Evolutionary conservation across 768 basidiomycete species (phyloP).

Genomic region (Psilocybe subaeruginosa): DNA sequence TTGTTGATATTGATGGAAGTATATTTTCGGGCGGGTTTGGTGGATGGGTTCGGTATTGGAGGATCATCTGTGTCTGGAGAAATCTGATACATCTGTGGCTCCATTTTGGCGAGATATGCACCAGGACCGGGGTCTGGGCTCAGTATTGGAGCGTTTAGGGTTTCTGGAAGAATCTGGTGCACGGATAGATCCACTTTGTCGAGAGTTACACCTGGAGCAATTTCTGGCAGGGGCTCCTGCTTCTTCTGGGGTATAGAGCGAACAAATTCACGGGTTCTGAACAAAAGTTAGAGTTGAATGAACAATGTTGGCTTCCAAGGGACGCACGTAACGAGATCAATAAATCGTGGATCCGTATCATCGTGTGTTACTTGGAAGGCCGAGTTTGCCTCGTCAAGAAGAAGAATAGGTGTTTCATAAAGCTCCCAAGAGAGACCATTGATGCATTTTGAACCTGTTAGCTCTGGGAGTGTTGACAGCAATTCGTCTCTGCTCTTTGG

Average conservation of each 20-base stretch:
- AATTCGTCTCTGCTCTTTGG: conserved; percentile 33
- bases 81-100: background rate
- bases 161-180: no score
- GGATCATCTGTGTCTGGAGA: background rate
- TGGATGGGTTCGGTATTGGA: background rate
- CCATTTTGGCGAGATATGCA: background rate
- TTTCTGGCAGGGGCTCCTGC: no score
- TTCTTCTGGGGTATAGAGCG: background rate
- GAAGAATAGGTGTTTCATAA: conserved; percentile 30
- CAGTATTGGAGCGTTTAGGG: background rate
- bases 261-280: conserved; percentile 21
- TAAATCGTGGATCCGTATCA: conserved; percentile 16
- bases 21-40: no score
- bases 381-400: conserved; percentile 26
- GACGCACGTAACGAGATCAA: conserved; percentile 27
- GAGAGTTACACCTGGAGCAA: no score
- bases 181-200: no score
- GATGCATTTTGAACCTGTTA: conserved; percentile 24
- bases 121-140: background rate
- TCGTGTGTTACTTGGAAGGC: conserved; percentile 20
- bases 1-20: no score
- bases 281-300: background rate
- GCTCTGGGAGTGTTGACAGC: conserved; percentile 31
- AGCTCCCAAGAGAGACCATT: conserved; percentile 31
- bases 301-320: background rate